These are phyloP conservation scores for Kwoniella shandongensis DNA, from an alignment of 768 basidiomycete species.

Conservation along the genomic window DNA sequence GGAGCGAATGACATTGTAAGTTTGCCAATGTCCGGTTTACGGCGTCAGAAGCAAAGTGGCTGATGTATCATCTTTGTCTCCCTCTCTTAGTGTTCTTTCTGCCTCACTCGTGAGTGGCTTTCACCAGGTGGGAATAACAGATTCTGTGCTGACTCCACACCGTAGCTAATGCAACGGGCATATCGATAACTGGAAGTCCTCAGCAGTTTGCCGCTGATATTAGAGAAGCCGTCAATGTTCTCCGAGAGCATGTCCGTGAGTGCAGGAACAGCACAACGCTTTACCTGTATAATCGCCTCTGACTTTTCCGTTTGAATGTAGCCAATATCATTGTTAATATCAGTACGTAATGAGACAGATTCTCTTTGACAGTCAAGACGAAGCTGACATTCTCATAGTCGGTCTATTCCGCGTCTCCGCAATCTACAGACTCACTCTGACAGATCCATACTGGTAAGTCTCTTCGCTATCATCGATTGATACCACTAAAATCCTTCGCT, in stretches of 20 bases:
- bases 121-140: neutral
- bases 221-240: conserved; percentile 35
- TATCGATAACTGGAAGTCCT: conserved; percentile 30
- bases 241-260: conserved; percentile 39
- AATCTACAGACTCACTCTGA: conserved; percentile 41
- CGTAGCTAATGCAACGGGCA: conserved; percentile 31
- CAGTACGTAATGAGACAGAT: conserved; percentile 14
- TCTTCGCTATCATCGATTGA: neutral
- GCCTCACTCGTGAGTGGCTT: conserved; percentile 36
- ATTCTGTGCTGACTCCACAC: conserved; percentile 1
- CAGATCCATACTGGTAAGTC: conserved; percentile 37
- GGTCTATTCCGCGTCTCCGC: conserved; percentile 44
- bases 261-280: neutral
- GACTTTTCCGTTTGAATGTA: conserved; percentile 7
- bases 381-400: conserved; percentile 24
- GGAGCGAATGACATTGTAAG: conserved; percentile 50
- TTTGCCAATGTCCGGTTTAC: neutral
- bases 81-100: conserved; percentile 51
- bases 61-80: no score
- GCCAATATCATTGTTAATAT: conserved; percentile 47
- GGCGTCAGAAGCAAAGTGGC: no score
- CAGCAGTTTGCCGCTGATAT: conserved; percentile 40
- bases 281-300: no score
- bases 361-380: no score
- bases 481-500: neutral